Conservation (phyloP, 1,284 basidiomycete genomes). For the Mycena citricolor region DNA sequence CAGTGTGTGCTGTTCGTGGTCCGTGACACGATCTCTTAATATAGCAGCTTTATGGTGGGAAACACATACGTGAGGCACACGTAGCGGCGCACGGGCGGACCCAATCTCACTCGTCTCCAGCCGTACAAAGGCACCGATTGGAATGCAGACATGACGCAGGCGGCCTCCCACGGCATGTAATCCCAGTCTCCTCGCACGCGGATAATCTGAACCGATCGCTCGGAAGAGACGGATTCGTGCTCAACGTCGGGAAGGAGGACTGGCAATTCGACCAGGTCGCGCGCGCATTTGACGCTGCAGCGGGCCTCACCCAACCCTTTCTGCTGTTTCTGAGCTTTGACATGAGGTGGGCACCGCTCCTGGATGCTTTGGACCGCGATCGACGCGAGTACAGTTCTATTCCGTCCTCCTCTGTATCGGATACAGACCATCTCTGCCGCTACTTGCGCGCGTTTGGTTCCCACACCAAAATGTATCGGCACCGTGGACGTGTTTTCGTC, state of each 20-base stretch:
- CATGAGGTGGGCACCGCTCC: slow-evolving; percentile 15
- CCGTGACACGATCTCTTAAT: neutral
- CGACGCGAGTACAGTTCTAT: no score
- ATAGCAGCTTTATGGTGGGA: slow-evolving; percentile 46
- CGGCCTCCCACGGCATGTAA: slow-evolving; percentile 38
- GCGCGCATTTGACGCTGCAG: slow-evolving; percentile 53
- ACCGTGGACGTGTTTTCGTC: slow-evolving; percentile 21
- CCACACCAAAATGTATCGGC: slow-evolving; percentile 24
- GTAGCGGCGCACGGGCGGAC: neutral
- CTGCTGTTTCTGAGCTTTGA: slow-evolving; percentile 52
- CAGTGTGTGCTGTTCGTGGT: slow-evolving; percentile 28
- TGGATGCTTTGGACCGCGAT: neutral
- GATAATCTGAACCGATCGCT: no score
- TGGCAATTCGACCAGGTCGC: slow-evolving; percentile 57
- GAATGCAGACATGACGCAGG: slow-evolving; percentile 47
- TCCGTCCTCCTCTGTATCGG: slow-evolving; percentile 10
- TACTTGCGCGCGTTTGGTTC: slow-evolving; percentile 24
- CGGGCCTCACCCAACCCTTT: slow-evolving; percentile 36
- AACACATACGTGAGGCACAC: slow-evolving; percentile 49
- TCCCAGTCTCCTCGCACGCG: no score
- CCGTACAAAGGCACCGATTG: slow-evolving; percentile 50
- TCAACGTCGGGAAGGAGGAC: slow-evolving; percentile 60
- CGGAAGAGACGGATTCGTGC: slow-evolving; percentile 66
- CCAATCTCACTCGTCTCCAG: slow-evolving; percentile 27
- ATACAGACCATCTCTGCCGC: slow-evolving; percentile 17